Conservation (phyloP, 805 yeast species). For the Saccharomyces paradoxus region DNA sequence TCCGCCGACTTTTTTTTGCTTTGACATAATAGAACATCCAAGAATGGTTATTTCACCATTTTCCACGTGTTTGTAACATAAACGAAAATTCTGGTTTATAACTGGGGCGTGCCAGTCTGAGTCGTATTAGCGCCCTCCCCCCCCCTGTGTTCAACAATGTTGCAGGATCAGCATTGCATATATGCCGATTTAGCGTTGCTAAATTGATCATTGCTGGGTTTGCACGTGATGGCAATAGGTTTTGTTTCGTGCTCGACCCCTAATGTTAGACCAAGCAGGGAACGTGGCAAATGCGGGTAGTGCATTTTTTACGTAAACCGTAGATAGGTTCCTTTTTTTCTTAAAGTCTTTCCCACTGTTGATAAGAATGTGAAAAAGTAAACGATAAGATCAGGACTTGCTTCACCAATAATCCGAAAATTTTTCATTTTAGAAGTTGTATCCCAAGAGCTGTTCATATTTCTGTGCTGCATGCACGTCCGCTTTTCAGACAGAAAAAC, state of each 20-base stretch:
- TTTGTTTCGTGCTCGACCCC: background rate
- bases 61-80: background rate
- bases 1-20: background rate
- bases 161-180: background rate
- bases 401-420: background rate
- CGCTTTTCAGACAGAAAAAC: background rate
- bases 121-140: background rate
- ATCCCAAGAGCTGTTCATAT: background rate
- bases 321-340: background rate
- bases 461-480: background rate
- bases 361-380: background rate
- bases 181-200: background rate
- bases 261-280: background rate
- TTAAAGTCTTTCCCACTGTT: background rate
- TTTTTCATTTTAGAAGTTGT: background rate
- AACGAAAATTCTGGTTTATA: background rate
- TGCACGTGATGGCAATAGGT: background rate
- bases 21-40: background rate
- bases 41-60: background rate
- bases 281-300: background rate
- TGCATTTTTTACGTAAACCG: background rate
- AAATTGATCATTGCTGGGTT: background rate
- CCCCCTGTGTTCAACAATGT: background rate
- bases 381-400: background rate
- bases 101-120: background rate